Evolutionary conservation across 768 basidiomycete genomes (phyloP).

Genomic region (Boletus subparvulus): DNA sequence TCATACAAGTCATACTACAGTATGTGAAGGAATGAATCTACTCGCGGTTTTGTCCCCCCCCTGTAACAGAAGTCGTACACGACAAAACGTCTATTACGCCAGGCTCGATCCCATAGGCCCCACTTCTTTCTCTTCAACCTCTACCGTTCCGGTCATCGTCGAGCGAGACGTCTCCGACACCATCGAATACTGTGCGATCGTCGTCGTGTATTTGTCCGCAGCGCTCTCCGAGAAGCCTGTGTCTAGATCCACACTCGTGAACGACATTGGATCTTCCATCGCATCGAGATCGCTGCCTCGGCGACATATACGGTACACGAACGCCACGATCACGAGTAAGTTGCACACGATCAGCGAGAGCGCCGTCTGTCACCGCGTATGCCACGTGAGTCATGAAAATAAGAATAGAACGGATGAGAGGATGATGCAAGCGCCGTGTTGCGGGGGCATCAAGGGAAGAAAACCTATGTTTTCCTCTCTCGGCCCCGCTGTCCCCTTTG

Average conservation of each 20-base stretch:
- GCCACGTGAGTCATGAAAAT: not conserved
- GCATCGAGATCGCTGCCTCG: constrained; percentile 8
- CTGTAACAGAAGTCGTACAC: not conserved
- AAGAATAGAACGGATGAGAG: not conserved
- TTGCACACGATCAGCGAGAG: constrained; percentile 27
- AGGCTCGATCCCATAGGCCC: not conserved
- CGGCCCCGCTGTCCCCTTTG: not conserved
- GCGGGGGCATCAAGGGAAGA: not conserved
- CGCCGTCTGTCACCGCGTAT: constrained; percentile 14
- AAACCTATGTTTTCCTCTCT: not conserved
- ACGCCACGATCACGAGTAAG: constrained; percentile 26
- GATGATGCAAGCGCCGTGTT: not conserved
- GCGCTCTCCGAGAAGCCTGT: not conserved
- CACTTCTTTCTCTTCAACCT: not conserved
- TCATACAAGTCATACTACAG: not conserved
- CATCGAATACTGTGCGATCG: not conserved
- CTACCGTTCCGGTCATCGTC: not conserved
- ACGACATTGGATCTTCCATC: not conserved
- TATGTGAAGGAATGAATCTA: not conserved
- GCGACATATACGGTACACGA: constrained; percentile 15
- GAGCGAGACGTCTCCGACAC: not conserved
- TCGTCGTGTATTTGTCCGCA: not conserved
- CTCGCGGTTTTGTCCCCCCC: not conserved
- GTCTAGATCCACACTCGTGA: constrained; percentile 20
- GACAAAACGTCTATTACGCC: not conserved